A percentile compares a stretch with the other conserved stretches of the same genome.
Evolutionary conservation across 2,329 filamentous ascomycete genomes (phyloP).

Genomic region (Neobulgaria alba): DNA sequence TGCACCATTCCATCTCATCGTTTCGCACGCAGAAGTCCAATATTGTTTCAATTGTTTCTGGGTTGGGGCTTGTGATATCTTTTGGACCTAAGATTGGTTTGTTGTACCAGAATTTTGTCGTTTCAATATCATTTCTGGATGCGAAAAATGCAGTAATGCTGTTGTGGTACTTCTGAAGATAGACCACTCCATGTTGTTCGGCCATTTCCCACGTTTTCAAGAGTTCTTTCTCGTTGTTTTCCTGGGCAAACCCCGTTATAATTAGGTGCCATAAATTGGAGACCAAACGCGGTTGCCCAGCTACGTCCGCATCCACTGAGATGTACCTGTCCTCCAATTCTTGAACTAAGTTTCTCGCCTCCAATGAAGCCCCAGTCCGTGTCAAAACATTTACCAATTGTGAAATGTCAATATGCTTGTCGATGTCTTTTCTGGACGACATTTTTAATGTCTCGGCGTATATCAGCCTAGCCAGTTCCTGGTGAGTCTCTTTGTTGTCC

Average conservation of each 20-base stretch:
- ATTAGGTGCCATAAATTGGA: constrained; percentile 39
- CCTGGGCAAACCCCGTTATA: constrained; percentile 51
- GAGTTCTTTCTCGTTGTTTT: constrained; percentile 51
- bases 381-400: constrained; percentile 14
- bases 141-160: constrained; percentile 57
- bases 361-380: constrained; percentile 17
- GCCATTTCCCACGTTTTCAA: constrained; percentile 46
- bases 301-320: neutral
- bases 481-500: constrained; percentile 14
- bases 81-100: constrained; percentile 28
- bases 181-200: constrained; percentile 37
- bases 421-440: neutral
- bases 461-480: constrained; percentile 20
- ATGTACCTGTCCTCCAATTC: neutral
- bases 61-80: neutral
- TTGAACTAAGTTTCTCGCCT: constrained; percentile 19
- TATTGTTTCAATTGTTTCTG: constrained; percentile 42
- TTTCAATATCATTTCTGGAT: constrained; percentile 43
- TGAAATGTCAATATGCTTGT: constrained; percentile 1
- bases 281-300: constrained; percentile 4
- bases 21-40: constrained; percentile 53
- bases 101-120: constrained; percentile 60
- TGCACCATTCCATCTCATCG: constrained; percentile 52
- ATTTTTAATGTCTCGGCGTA: constrained; percentile 9
- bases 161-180: constrained; percentile 39